Conservation (phyloP, 2,329 filamentous ascomycete species). For the Diaporthe citri region DNA sequence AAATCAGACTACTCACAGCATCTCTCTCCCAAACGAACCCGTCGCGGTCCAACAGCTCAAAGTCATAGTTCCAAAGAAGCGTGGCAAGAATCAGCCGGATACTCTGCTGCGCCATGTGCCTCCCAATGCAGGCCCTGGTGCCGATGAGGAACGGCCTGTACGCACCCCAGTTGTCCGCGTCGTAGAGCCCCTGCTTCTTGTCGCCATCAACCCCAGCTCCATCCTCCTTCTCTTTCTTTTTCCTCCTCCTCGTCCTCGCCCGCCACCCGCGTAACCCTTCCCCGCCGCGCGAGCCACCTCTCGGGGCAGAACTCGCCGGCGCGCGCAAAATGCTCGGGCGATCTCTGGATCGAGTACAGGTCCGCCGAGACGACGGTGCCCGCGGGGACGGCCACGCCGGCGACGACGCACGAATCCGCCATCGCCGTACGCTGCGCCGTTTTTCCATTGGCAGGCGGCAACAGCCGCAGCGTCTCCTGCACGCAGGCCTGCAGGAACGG, state of each 20-base stretch:
- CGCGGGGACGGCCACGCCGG: background rate
- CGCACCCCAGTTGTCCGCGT: background rate
- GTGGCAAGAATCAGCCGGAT: background rate
- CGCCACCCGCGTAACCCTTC: background rate
- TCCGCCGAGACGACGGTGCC: background rate
- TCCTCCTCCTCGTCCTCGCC: background rate
- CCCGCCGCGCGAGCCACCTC: background rate
- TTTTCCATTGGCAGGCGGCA: background rate
- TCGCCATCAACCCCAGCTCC: background rate
- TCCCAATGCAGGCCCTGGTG: background rate
- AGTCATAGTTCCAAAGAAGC: background rate
- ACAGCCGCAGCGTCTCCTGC: background rate
- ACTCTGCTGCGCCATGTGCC: background rate
- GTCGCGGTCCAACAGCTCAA: background rate
- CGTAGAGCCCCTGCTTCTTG: background rate
- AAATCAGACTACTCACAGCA: background rate
- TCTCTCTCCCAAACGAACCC: background rate
- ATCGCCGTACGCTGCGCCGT: background rate
- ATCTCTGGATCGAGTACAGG: background rate
- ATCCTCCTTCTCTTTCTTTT: no score
- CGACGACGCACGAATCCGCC: background rate
- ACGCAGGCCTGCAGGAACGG: background rate
- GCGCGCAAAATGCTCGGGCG: background rate
- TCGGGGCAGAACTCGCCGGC: background rate
- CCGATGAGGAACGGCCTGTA: background rate